A percentile compares a stretch with the other conserved stretches of the same genome.
These are phyloP conservation scores for Rubroboletus pulcherrimus DNA, from an alignment of 768 basidiomycete species.

Conservation along the genomic window DNA sequence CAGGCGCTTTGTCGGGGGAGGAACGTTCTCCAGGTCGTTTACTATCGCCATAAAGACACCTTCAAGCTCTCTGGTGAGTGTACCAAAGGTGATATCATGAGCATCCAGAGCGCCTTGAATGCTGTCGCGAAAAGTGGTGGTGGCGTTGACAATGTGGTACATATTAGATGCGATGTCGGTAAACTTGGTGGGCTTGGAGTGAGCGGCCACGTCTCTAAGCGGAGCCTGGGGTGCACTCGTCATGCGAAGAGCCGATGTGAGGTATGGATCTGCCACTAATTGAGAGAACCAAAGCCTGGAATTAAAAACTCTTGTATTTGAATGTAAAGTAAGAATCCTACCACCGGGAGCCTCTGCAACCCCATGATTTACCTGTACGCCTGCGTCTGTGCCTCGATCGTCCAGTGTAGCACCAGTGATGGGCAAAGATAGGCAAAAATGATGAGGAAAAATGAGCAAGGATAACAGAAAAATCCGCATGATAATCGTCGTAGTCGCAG, in stretches of 20 bases:
- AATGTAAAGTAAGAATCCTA: neutral
- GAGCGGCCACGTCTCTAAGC: neutral
- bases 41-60: slow-evolving; percentile 1
- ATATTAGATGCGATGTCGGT: slow-evolving; percentile 1
- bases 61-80: slow-evolving; percentile 10
- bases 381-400: too few relatives aligned
- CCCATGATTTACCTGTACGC: neutral
- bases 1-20: neutral
- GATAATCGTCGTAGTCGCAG: neutral
- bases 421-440: neutral
- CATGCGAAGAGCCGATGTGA: neutral
- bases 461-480: neutral
- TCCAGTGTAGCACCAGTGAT: neutral
- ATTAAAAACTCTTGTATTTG: neutral
- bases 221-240: neutral
- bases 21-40: slow-evolving; percentile 1
- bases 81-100: slow-evolving; percentile 3
- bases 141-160: slow-evolving; percentile 11
- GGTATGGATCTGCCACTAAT: neutral
- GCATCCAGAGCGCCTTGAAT: slow-evolving; percentile 8
- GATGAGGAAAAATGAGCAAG: neutral
- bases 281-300: neutral
- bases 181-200: slow-evolving; percentile 5
- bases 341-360: neutral
- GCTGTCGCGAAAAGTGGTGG: slow-evolving; percentile 8